These are phyloP conservation scores for Clonostachys rosea DNA, from an alignment of 2,329 filamentous ascomycete genomes.

Conservation along the genomic window DNA sequence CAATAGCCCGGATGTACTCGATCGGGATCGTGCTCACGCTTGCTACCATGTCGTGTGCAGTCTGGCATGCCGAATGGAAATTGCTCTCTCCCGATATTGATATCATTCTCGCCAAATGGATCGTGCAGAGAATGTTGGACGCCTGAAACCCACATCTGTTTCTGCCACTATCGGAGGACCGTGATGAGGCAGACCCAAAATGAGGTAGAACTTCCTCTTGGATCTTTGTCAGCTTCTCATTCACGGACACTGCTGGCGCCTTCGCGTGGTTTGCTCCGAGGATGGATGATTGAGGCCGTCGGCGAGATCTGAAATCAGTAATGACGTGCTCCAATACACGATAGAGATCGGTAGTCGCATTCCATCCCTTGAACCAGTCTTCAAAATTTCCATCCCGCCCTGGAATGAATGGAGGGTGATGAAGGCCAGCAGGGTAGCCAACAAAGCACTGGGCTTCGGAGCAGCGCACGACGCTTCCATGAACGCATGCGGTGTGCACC, in stretches of 20 bases:
- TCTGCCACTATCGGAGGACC: too few relatives aligned
- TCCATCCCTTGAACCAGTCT: constrained; percentile 51
- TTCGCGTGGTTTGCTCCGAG: neutral
- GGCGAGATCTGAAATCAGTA: constrained; percentile 8
- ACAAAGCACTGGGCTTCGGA: constrained; percentile 14
- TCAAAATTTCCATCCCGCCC: neutral
- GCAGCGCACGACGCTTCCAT: constrained; percentile 21
- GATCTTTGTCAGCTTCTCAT: too few relatives aligned
- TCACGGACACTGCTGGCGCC: too few relatives aligned
- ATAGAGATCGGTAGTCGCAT: constrained; percentile 50
- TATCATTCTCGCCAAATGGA: constrained; percentile 19
- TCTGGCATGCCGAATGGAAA: constrained; percentile 12
- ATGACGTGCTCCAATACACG: constrained; percentile 45
- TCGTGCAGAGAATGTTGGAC: constrained; percentile 22
- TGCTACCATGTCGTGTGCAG: constrained; percentile 14
- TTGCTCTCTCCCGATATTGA: constrained; percentile 7
- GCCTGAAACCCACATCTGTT: constrained; percentile 21
- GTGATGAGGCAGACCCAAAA: too few relatives aligned
- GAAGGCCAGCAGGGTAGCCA: constrained; percentile 14
- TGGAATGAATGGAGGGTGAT: constrained; percentile 15
- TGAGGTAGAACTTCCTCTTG: too few relatives aligned
- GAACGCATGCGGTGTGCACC: constrained; percentile 47
- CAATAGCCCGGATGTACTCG: constrained; percentile 16
- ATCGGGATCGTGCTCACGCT: constrained; percentile 16
- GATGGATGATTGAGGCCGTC: constrained; percentile 1